These are phyloP conservation scores for Aspergillus felis DNA, from an alignment of 2,329 filamentous ascomycete genomes.

Conservation along the genomic window DNA sequence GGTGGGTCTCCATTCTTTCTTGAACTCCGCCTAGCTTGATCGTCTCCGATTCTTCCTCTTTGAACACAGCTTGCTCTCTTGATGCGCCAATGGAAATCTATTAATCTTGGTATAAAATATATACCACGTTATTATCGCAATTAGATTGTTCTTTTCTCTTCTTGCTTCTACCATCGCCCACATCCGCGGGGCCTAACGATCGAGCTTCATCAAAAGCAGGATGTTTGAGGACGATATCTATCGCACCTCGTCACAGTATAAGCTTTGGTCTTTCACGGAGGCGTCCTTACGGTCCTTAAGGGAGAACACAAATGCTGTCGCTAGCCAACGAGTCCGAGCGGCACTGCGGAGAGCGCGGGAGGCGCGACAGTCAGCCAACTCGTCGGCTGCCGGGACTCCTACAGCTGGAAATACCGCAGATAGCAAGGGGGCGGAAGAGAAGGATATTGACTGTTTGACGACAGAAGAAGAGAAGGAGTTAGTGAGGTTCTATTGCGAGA, in stretches of 20 bases:
- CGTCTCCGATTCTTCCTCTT: not conserved
- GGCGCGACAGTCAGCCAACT: slow-evolving; percentile 28
- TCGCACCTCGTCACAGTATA: slow-evolving; percentile 82
- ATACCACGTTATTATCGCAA: not conserved
- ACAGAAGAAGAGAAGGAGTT: slow-evolving; percentile 78
- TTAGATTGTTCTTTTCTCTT: not conserved
- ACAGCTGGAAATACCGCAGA: slow-evolving; percentile 27
- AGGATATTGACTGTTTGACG: slow-evolving; percentile 71
- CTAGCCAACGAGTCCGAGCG: slow-evolving; percentile 62
- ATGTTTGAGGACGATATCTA: slow-evolving; percentile 93
- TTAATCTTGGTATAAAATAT: not conserved
- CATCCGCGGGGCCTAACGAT: not conserved
- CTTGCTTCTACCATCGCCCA: not conserved
- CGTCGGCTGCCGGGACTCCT: slow-evolving; percentile 29
- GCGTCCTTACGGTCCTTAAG: slow-evolving; percentile 68
- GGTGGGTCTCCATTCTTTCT: not conserved
- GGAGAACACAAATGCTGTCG: slow-evolving; percentile 72
- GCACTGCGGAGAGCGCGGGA: slow-evolving; percentile 50
- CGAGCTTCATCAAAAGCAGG: not conserved
- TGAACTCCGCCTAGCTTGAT: not conserved
- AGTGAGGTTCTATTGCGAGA: slow-evolving; percentile 71
- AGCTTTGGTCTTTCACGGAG: slow-evolving; percentile 87
- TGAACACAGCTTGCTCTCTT: not conserved
- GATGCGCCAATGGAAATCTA: not conserved
- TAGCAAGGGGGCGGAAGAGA: slow-evolving; percentile 31